A percentile compares a stretch with the other conserved stretches of the same genome.
Conservation (phyloP, 2,329 filamentous ascomycete genomes). For the Cucurbitaria berberidis region DNA sequence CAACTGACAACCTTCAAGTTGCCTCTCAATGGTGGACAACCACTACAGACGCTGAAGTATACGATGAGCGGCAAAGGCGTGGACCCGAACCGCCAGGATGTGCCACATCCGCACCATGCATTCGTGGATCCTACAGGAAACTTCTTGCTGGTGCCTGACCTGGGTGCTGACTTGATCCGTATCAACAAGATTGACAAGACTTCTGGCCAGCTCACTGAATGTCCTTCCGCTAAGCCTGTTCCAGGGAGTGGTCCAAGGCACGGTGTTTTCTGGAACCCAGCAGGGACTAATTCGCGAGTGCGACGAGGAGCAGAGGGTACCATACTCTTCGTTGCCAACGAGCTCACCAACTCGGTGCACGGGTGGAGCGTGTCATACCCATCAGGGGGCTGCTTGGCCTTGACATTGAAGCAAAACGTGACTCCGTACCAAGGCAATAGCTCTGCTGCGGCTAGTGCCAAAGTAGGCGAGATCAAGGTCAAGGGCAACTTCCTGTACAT, state of each 20-base stretch:
- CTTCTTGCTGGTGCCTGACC: constrained; percentile 60
- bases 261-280: constrained; percentile 56
- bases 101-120: constrained; percentile 61
- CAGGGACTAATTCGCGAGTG: constrained; percentile 22
- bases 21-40: constrained; percentile 35
- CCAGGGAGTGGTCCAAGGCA: constrained; percentile 62
- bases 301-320: constrained; percentile 26
- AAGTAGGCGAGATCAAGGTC: constrained; percentile 43
- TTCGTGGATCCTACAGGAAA: constrained; percentile 58
- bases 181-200: constrained; percentile 58
- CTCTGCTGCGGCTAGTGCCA: constrained; percentile 35
- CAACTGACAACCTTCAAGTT: constrained; percentile 45
- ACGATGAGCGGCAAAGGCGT: constrained; percentile 50
- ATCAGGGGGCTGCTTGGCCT: constrained; percentile 35
- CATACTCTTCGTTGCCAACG: constrained; percentile 43
- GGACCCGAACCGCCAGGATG: constrained; percentile 59
- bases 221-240: constrained; percentile 51
- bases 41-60: constrained; percentile 39
- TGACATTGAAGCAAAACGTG: constrained; percentile 40
- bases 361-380: constrained; percentile 42
- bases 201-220: constrained; percentile 56
- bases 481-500: constrained; percentile 44
- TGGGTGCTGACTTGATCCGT: constrained; percentile 62
- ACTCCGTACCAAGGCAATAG: constrained; percentile 41
- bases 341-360: constrained; percentile 42